Base-by-base conservation (phyloP, 176 grass and related monocot genomes). In the Eleusine indica region DNA sequence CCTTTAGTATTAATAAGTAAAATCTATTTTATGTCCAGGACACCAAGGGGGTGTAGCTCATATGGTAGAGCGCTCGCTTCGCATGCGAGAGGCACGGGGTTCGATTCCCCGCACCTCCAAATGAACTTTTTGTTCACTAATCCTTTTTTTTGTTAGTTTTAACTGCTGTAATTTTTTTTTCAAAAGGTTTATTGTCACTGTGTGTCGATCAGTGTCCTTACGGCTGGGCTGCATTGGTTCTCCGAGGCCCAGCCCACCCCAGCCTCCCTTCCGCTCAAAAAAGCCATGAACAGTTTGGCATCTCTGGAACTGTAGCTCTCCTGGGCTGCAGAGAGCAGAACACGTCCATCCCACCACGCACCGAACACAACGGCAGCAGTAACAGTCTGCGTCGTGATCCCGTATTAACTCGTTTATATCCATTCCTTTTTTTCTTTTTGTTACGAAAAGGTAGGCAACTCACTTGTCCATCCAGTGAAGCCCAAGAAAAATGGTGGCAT, bases 41-140 rank as follows among this genome's bases (percentile, higher is more conserved):
- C 42, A 9, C 9, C 9, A 47, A 47, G 91, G 95, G 93, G 96
- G 93, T 98, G 93, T 98, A 98, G 96, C 96, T 95, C 96, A 95
- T 90, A 93, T 92, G 96, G 96, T 98, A 98, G 96, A 95, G 92
- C 93, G 93, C 93, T 98, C 90, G 93, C 96, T 98, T 95, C 87
- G 96, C 96, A 95, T 98, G 96, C 96, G 93, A 98, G 93, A 95
- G 96, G 96, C 96, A 98, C 96, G 93, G 93, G 91, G 96, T 98
- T 98, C 87, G 91, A 98, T 93, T 98, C 91, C 91, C 93, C 91
- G 96, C 93, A 94, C 90, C 92, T 97, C 92, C 92, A 94, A 3
- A 17, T 56, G 3, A 16, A 3, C 3, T 17, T 13, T 2, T 58
- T 0, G 1, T n/a, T 2, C 17, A 6, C 18, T n/a, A 7, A 4